Base-by-base conservation (phyloP, 495 filamentous ascomycete species). In the Tuber umbilicatum region DNA sequence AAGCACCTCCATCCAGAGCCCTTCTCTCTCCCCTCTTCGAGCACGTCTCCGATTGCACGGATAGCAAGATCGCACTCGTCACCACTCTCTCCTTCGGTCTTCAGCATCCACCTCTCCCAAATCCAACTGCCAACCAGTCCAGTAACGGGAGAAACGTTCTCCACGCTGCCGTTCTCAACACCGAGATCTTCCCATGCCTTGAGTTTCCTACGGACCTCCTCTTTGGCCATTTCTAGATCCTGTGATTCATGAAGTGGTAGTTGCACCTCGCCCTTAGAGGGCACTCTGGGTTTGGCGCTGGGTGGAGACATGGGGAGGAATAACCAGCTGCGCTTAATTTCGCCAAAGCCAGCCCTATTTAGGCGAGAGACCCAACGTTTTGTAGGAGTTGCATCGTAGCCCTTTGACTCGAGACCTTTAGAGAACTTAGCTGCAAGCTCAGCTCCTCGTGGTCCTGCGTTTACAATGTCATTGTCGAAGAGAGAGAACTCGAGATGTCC, bases 51-150 rank as follows among this genome's bases (percentile, higher is more conserved):
- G 55, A 97, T 89, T 12, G 91, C 91, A 75, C 94, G 91, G 74
- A 97, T 87, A 23, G 83, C 84, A 50, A 92, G 85, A 19, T 87
- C 86, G 75, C 86, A 84, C 75, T 89, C 86, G 45, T 85, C 84
- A 45, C 89, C 89, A 17, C 89, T 88, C 85, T 97, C 94, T 82
- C 89, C 87, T 83, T 94, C 90, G 80, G 94, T 85, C 84, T 91
- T 93, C 76, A 97, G 81, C 83, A 97, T 87, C 95, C 95, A 98
- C 83, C 92, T 91, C 87, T 98, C 95, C 94, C 94, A 99, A 78
- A 90, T 88, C 93, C 94, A 97, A 39, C 90, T 89, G 19, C 94
- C 95, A 6, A 97, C 88, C 27, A 97, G 80, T 9, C 93, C 93
- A 0, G 93, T 90, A 70, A 97, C 85, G 74, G 86, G 89, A 2